phyloP scores from a whole-genome alignment of 129 eudicot species.

The Pulicaria dysenterica region DNA sequence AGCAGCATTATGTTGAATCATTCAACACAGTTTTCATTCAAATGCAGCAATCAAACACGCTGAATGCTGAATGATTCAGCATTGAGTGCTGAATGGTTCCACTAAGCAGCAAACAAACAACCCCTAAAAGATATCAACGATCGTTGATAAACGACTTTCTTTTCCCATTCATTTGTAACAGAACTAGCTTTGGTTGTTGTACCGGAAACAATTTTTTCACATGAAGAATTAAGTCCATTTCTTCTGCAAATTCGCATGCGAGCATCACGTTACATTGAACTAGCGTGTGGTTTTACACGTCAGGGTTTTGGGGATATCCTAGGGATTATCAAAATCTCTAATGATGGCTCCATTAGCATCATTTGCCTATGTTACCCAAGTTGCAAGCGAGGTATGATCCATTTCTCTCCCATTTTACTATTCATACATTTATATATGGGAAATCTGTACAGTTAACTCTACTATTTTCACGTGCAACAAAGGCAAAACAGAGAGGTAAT shows the following conservation, averaged over 20 bases:
- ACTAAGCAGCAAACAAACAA: no score
- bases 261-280: constrained; percentile 22
- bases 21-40: no score
- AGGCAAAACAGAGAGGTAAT: no score
- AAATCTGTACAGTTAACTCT: no score
- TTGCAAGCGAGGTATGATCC: constrained; percentile 21
- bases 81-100: no score
- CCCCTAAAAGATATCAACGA: no score
- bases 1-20: no score
- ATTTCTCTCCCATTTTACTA: not conserved
- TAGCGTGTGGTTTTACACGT: constrained; percentile 30
- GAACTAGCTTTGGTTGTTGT: not conserved
- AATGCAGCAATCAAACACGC: no score
- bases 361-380: constrained; percentile 23
- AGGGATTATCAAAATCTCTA: constrained; percentile 23
- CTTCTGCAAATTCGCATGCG: not conserved
- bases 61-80: no score
- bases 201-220: constrained; percentile 1
- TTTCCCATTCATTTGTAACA: not conserved
- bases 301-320: constrained; percentile 17
- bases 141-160: no score
- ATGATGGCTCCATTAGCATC: constrained; percentile 27
- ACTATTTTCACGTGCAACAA: no score
- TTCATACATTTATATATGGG: not conserved
- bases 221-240: constrained; percentile 2